Base-by-base conservation (phyloP, 2,329 filamentous ascomycete species). In the Cercospora brassicicola region DNA sequence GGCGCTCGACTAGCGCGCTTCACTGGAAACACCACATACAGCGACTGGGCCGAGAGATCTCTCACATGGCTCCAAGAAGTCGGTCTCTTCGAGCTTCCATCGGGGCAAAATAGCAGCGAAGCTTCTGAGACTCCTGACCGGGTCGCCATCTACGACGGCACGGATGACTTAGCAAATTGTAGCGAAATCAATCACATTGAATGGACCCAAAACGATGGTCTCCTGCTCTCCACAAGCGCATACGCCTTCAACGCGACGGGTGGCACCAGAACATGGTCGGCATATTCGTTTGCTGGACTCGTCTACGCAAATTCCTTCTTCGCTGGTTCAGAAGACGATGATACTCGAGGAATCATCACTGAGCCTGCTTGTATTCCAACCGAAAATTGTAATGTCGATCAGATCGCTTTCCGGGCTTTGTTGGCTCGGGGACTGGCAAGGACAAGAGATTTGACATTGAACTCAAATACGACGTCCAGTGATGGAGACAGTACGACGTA, bases 321-420 rank as follows among this genome's bases (percentile, higher is more conserved):
- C n/a, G 77, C 78, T 9, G 88, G 89, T n/a, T 65, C 62, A 6
- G 48, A 86, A 13, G 84, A 84, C 51, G 80, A 85, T 73, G 82
- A 8, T 31, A 36, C 30, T 5, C 15, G 7, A n/a, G 65, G 39
- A 15, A 59, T 90, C 71, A 88, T 91, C 73, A 87, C 82, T 65
- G 91, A 94, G 78, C 79, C 87, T 2, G 82, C 88, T 11, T 94
- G 91, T 80, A 90, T 93, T 72, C 80, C 83, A 2, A 79, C 76
- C 2, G 76, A 78, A 23, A 84, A 81, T 20, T 94, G 92, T 82
- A 89, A 89, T 67, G 83, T 86, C 59, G 92, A 94, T 74, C 91
- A 93, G 83, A 79, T 87, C 68, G 87, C 87, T 1, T 93, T 90
- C 85, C 92, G 92, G 79, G 90, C 89, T 45, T 89, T 89, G 67